Evolutionary conservation across 768 basidiomycete genomes (phyloP).

Genomic region (Rhodosporidiobolus odoratus): DNA sequence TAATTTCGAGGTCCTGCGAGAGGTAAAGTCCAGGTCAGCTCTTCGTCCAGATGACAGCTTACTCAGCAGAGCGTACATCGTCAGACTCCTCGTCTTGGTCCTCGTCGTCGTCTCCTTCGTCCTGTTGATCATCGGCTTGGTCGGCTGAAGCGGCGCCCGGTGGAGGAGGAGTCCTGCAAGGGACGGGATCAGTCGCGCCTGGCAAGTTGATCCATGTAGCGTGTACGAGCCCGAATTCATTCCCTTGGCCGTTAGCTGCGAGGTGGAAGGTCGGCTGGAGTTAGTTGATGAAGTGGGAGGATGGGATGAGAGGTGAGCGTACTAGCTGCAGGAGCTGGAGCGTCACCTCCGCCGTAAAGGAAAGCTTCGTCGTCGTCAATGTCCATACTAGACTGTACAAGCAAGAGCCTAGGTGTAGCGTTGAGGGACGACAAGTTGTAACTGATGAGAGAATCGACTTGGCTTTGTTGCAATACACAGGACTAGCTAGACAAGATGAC

Average conservation of each 20-base stretch:
- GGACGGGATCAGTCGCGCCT: too few species aligned
- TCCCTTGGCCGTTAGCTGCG: background rate
- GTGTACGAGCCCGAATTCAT: background rate
- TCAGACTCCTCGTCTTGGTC: constrained; percentile 50
- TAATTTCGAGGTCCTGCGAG: constrained; percentile 76
- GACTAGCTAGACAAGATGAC: too few species aligned
- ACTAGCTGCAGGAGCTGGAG: constrained; percentile 3
- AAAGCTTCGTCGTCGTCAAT: constrained; percentile 40
- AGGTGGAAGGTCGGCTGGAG: background rate
- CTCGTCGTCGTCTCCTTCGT: constrained; percentile 52
- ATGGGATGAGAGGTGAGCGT: background rate
- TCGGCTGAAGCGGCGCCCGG: constrained; percentile 52
- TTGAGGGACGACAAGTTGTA: too few species aligned
- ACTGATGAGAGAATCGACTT: background rate
- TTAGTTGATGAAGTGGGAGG: background rate
- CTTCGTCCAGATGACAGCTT: constrained; percentile 6
- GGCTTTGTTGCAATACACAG: background rate
- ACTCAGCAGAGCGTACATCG: constrained; percentile 53
- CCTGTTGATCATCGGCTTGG: constrained; percentile 48
- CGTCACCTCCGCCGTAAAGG: constrained; percentile 32
- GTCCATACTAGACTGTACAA: background rate
- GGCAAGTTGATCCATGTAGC: too few species aligned
- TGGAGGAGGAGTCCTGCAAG: background rate
- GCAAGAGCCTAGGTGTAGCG: too few species aligned
- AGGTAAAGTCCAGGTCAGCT: background rate